Evolutionary conservation across 75 land plant genomes (phyloP).

Genomic region (Cunninghamia lanceolata): DNA sequence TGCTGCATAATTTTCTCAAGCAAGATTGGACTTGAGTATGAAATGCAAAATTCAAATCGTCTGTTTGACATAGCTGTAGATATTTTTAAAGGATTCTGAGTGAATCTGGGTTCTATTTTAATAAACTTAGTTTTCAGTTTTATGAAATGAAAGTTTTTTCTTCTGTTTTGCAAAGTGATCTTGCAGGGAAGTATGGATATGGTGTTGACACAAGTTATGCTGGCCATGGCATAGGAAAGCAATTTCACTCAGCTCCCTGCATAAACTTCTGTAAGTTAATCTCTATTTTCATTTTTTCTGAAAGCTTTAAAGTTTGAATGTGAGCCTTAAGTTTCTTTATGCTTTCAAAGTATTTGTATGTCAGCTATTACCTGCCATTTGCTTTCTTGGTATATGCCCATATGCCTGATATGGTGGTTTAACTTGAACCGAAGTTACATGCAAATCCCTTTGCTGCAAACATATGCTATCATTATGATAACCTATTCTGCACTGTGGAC

Average conservation of each 20-base stretch:
- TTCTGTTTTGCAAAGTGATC: slow-evolving; percentile 18
- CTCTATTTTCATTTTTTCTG: neutral
- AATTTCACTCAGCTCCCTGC: slow-evolving; percentile 36
- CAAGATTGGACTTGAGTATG: neutral
- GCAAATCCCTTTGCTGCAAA: too few relatives aligned
- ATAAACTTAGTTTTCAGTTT: neutral
- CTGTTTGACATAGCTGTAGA: neutral
- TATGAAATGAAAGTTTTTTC: neutral
- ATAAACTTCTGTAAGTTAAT: neutral
- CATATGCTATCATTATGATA: neutral
- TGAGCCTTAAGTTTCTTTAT: neutral
- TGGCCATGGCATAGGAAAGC: slow-evolving; percentile 39
- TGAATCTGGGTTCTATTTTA: neutral
- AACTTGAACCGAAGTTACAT: too few relatives aligned
- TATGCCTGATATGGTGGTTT: neutral
- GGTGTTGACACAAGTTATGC: slow-evolving; percentile 36
- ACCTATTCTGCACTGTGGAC: neutral
- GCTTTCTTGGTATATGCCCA: neutral
- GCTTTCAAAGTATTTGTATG: neutral
- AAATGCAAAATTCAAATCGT: neutral
- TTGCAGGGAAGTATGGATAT: slow-evolving; percentile 37
- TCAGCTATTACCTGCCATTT: neutral
- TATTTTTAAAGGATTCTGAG: neutral
- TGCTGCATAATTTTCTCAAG: neutral
- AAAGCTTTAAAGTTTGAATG: neutral